Percentiles rank a stretch among this genome's conserved stretches.
Conservation (phyloP, 352 stramenopile genomes). For the Phytophthora citrophthora region DNA sequence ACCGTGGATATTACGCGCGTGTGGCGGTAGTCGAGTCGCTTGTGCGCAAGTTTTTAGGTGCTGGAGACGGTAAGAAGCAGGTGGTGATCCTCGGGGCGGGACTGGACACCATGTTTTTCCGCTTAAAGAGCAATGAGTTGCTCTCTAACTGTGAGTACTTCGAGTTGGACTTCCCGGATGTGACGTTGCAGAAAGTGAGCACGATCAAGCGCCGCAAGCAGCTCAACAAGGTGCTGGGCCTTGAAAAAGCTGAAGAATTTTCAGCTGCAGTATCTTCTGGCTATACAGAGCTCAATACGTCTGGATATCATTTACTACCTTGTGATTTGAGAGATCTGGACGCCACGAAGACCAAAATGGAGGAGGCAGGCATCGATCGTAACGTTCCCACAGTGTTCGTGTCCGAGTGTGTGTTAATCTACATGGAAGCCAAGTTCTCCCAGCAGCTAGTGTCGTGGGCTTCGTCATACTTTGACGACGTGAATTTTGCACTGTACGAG, state of each 20-base stretch:
- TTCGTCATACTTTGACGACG: slow-evolving; percentile 67
- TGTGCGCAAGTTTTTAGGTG: slow-evolving; percentile 67
- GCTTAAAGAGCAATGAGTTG: slow-evolving; percentile 47
- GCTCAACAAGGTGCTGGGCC: slow-evolving; percentile 52
- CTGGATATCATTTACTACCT: slow-evolving; percentile 80
- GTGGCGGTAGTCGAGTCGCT: slow-evolving; percentile 76
- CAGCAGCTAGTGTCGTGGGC: slow-evolving; percentile 78
- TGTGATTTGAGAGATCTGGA: slow-evolving; percentile 78
- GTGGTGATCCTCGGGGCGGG: slow-evolving; percentile 85
- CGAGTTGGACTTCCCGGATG: slow-evolving; percentile 83
- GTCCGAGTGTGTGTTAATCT: slow-evolving; percentile 93
- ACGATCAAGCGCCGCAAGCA: slow-evolving; percentile 74
- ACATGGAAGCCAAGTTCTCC: slow-evolving; percentile 89
- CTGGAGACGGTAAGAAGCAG: slow-evolving; percentile 51
- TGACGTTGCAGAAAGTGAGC: slow-evolving; percentile 84
- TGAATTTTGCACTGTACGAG: slow-evolving; percentile 89
- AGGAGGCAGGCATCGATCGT: slow-evolving; percentile 58
- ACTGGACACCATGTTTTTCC: slow-evolving; percentile 88
- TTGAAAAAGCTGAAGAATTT: slow-evolving; percentile 49
- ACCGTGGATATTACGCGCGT: slow-evolving; percentile 89
- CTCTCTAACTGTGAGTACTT: slow-evolving; percentile 77
- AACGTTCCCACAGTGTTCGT: slow-evolving; percentile 78
- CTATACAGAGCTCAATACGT: slow-evolving; percentile 68
- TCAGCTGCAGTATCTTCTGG: slow-evolving; percentile 57
- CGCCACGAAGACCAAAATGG: slow-evolving; percentile 58